Evolutionary conservation across 1,284 basidiomycete species (phyloP).

Genomic region (Trichosporon sp.): DNA sequence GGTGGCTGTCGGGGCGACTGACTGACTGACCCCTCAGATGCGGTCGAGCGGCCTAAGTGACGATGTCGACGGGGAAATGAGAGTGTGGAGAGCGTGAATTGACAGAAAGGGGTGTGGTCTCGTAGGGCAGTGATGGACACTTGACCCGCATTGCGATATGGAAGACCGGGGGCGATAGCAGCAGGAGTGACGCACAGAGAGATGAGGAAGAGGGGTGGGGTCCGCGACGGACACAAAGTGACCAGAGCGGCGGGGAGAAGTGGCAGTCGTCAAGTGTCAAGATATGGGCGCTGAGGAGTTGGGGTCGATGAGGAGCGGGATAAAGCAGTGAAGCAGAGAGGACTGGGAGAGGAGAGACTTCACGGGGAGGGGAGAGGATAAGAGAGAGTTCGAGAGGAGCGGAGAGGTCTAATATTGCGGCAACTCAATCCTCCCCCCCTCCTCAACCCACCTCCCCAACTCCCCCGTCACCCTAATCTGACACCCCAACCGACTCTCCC

Average conservation of each 20-base stretch:
- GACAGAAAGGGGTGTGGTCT: too few relatives aligned
- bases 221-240: not conserved
- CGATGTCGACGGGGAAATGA: too few relatives aligned
- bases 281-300: not conserved
- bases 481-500: conserved; percentile 43
- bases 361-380: not conserved
- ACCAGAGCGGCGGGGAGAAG: too few relatives aligned
- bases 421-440: conserved; percentile 38
- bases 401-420: conserved; percentile 34
- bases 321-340: conserved; percentile 34
- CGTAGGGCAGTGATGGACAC: too few relatives aligned
- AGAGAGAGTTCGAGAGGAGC: too few relatives aligned
- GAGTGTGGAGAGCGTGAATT: too few relatives aligned
- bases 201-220: not conserved
- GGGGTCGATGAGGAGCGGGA: conserved; percentile 31
- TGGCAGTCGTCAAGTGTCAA: not conserved
- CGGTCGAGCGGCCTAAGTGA: too few relatives aligned
- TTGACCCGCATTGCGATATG: too few relatives aligned
- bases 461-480: conserved; percentile 42
- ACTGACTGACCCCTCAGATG: too few relatives aligned
- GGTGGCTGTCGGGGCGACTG: too few relatives aligned
- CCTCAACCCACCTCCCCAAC: conserved; percentile 36
- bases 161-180: too few relatives aligned
- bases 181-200: too few relatives aligned
- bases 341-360: not conserved